Conservation (phyloP, 352 stramenopile species). For the Achlya hypogyna region DNA sequence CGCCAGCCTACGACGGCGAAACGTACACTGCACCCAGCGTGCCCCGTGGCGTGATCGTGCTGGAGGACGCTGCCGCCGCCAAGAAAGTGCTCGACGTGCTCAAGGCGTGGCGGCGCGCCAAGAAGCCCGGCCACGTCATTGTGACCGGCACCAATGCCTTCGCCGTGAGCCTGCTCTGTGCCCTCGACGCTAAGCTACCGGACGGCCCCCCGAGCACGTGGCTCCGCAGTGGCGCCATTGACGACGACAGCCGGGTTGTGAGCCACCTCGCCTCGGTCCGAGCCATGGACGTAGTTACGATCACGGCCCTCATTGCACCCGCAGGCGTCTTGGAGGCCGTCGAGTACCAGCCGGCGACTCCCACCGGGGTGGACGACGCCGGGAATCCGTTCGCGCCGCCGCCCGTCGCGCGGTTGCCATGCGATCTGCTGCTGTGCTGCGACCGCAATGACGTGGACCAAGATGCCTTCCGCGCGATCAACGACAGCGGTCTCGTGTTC, state of each 20-base stretch:
- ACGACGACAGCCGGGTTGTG: slow-evolving; percentile 22
- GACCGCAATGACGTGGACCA: slow-evolving; percentile 78
- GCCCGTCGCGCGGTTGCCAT: slow-evolving; percentile 29
- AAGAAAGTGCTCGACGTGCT: slow-evolving; percentile 23
- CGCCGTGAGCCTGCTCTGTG: slow-evolving; percentile 58
- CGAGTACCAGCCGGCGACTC: slow-evolving; percentile 13
- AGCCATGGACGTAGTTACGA: slow-evolving; percentile 28
- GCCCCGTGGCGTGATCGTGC: slow-evolving; percentile 19
- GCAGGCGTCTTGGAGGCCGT: slow-evolving; percentile 39
- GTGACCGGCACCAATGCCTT: slow-evolving; percentile 59
- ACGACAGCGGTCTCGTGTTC: slow-evolving; percentile 87
- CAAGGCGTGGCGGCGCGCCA: neutral
- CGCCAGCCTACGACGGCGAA: slow-evolving; percentile 37
- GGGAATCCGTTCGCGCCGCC: neutral
- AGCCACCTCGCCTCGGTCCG: slow-evolving; percentile 9
- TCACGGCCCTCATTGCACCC: slow-evolving; percentile 29
- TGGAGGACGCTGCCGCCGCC: slow-evolving; percentile 21
- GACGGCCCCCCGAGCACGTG: slow-evolving; percentile 44
- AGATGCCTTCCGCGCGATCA: slow-evolving; percentile 85
- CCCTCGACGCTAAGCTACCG: slow-evolving; percentile 34
- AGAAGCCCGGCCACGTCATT: slow-evolving; percentile 28
- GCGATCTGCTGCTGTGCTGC: slow-evolving; percentile 71
- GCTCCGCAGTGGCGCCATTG: neutral
- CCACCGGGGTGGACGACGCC: neutral
- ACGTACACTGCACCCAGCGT: slow-evolving; percentile 22